Conservation (phyloP, 345 rosid genomes). For the Syzygium aqueum region DNA sequence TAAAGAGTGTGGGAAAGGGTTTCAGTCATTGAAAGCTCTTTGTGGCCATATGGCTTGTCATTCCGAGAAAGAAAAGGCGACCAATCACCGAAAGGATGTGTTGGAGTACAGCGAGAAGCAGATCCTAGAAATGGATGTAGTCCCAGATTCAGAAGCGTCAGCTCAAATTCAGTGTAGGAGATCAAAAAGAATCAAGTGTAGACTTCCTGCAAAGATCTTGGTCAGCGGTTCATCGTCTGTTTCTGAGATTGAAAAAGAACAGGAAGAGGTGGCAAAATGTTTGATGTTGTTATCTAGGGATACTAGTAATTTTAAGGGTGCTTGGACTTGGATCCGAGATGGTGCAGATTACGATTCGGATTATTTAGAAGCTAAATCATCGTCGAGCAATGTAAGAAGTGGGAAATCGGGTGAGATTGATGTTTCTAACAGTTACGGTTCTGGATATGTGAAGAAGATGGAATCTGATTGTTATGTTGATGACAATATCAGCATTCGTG, state of each 20-base stretch:
- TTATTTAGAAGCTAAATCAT: constrained; percentile 47
- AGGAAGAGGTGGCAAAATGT: constrained; percentile 69
- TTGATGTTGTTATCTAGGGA: constrained; percentile 86
- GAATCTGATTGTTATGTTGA: constrained; percentile 50
- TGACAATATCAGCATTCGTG: constrained; percentile 24
- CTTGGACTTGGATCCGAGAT: constrained; percentile 60
- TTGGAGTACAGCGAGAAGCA: constrained; percentile 16
- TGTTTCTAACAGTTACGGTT: constrained; percentile 54
- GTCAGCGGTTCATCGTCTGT: constrained; percentile 35
- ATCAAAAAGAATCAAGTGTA: constrained; percentile 48
- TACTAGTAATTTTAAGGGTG: constrained; percentile 36
- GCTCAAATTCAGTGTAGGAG: constrained; percentile 27
- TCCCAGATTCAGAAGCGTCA: constrained; percentile 40
- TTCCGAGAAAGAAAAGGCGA: constrained; percentile 48
- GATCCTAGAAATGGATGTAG: constrained; percentile 43
- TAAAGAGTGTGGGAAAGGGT: constrained; percentile 84
- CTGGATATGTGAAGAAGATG: constrained; percentile 55
- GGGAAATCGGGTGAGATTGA: constrained; percentile 8
- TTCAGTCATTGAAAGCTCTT: constrained; percentile 73
- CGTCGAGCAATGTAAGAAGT: constrained; percentile 37
- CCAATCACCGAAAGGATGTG: constrained; percentile 20
- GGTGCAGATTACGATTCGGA: constrained; percentile 34
- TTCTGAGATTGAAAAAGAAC: constrained; percentile 70
- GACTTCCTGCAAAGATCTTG: constrained; percentile 18
- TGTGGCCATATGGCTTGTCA: constrained; percentile 95